Conservation (phyloP, 805 yeast genomes). For the Sugiyamaella mastotermitis region DNA sequence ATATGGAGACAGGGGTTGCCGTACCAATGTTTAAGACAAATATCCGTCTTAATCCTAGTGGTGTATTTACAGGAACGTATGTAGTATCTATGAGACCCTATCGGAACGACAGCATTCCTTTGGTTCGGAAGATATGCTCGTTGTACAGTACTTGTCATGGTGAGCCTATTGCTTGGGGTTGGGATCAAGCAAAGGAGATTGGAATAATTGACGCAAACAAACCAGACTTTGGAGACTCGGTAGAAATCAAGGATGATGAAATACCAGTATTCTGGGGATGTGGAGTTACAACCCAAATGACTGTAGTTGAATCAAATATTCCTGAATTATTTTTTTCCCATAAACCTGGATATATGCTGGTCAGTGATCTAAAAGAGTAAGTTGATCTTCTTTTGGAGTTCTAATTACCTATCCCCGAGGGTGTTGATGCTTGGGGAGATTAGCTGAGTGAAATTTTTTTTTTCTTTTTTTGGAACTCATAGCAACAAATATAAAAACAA, state of each 20-base stretch:
- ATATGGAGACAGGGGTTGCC: conserved; percentile 11
- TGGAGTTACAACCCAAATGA: conserved; percentile 39
- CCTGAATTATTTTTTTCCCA: conserved; percentile 10
- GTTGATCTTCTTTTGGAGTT: not conserved
- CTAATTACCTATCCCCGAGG: not conserved
- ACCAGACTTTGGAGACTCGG: conserved; percentile 36
- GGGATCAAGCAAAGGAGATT: conserved; percentile 31
- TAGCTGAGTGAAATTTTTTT: not conserved
- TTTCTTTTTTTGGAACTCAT: not conserved
- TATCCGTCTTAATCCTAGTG: conserved; percentile 26
- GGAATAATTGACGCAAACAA: conserved; percentile 31
- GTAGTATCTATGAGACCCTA: conserved; percentile 42
- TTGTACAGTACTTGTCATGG: conserved; percentile 34
- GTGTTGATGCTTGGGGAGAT: not conserved
- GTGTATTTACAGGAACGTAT: conserved; percentile 30
- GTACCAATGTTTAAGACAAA: conserved; percentile 17
- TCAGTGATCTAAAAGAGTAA: conserved; percentile 10
- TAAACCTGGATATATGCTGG: conserved; percentile 13
- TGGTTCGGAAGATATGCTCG: conserved; percentile 31
- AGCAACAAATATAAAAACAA: no score
- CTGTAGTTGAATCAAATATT: conserved; percentile 20
- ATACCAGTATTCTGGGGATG: conserved; percentile 42
- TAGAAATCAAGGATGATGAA: conserved; percentile 30
- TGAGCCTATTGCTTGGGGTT: conserved; percentile 40
- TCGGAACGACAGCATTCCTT: conserved; percentile 25